phyloP scores from a whole-genome alignment of 2,329 filamentous ascomycete species.

The Podosphaera xanthii region DNA sequence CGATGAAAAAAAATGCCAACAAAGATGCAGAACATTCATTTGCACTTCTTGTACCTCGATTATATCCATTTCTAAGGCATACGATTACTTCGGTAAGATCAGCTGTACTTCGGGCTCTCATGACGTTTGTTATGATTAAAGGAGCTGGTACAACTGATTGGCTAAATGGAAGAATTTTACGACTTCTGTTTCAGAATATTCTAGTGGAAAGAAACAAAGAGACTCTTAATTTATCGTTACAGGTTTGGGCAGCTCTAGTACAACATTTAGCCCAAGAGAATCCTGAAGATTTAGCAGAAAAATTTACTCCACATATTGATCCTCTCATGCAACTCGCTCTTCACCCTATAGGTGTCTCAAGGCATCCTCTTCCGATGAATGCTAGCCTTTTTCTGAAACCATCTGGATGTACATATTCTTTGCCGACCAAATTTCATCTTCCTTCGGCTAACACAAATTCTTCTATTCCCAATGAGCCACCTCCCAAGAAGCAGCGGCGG shows the following conservation, averaged over 20 bases:
- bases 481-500: slow-evolving; percentile 51
- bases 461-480: slow-evolving; percentile 29
- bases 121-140: slow-evolving; percentile 79
- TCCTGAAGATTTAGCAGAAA: slow-evolving; percentile 39
- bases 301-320: slow-evolving; percentile 54
- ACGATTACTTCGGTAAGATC: slow-evolving; percentile 91
- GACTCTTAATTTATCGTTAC: slow-evolving; percentile 60
- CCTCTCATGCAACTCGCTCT: slow-evolving; percentile 68
- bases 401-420: slow-evolving; percentile 63
- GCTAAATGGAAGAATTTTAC: slow-evolving; percentile 73
- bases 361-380: slow-evolving; percentile 85
- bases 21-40: slow-evolving; percentile 76
- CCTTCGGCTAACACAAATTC: slow-evolving; percentile 20
- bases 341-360: slow-evolving; percentile 77
- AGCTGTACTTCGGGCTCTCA: slow-evolving; percentile 74
- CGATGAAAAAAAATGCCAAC: slow-evolving; percentile 78
- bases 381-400: slow-evolving; percentile 74
- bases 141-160: slow-evolving; percentile 62
- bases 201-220: slow-evolving; percentile 75
- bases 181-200: slow-evolving; percentile 85
- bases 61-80: slow-evolving; percentile 90
- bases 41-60: slow-evolving; percentile 68
- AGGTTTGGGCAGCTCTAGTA: slow-evolving; percentile 68
- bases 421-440: slow-evolving; percentile 22
- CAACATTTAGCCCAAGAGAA: slow-evolving; percentile 35